These are phyloP conservation scores for Aspergillus pseudoglaucus DNA, from an alignment of 2,329 filamentous ascomycete genomes.

Conservation along the genomic window DNA sequence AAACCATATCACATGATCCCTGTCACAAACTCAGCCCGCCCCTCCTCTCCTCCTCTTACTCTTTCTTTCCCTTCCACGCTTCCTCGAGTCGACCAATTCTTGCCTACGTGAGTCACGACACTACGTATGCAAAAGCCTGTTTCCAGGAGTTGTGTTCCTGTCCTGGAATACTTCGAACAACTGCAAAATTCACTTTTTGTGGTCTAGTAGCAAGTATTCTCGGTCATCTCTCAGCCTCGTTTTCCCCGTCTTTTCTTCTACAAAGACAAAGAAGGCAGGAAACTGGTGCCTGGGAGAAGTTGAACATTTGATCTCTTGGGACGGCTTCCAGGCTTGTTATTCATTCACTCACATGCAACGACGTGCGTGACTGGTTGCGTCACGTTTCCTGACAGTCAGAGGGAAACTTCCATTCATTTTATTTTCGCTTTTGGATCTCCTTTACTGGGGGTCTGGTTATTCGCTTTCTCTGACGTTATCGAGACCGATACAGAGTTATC, in stretches of 20 bases:
- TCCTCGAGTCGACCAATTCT: constrained; percentile 36
- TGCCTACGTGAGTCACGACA: constrained; percentile 20
- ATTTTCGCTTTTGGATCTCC: constrained; percentile 26
- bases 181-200: not conserved
- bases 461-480: constrained; percentile 18
- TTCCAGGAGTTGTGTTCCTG: constrained; percentile 46
- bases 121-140: constrained; percentile 44
- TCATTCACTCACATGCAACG: constrained; percentile 9
- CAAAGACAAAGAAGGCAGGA: too few relatives aligned
- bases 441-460: constrained; percentile 16
- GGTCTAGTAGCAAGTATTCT: not conserved
- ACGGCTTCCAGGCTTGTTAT: constrained; percentile 1
- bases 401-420: constrained; percentile 34
- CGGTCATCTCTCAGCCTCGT: too few relatives aligned
- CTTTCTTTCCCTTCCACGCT: constrained; percentile 43
- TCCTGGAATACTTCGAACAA: constrained; percentile 1
- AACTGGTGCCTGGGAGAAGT: too few relatives aligned
- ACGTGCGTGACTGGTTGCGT: not conserved
- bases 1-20: constrained; percentile 21
- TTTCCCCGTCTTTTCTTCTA: too few relatives aligned
- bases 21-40: constrained; percentile 19
- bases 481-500: constrained; percentile 46
- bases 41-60: constrained; percentile 27
- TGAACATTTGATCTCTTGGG: not conserved
- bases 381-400: constrained; percentile 15